Conservation (phyloP, 176 grass and related monocot species). For the Avena insularis region DNA sequence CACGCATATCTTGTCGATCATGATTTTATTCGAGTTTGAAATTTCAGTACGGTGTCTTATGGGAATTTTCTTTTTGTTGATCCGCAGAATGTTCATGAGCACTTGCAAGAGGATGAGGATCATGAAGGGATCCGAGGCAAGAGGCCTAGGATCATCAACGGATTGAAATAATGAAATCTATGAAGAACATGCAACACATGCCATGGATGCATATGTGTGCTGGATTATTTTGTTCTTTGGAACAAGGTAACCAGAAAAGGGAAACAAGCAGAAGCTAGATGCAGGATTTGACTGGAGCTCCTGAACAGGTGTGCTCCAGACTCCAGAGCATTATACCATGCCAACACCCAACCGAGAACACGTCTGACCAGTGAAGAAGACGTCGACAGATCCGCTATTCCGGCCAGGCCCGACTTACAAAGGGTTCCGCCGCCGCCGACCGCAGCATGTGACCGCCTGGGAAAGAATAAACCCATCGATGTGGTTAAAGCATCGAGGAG, state of each 20-base stretch:
- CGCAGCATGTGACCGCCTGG: no score
- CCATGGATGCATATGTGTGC: constrained; percentile 17
- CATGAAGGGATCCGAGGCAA: constrained; percentile 86
- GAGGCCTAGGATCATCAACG: constrained; percentile 57
- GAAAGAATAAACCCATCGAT: no score
- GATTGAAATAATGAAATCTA: not conserved
- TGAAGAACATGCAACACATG: not conserved
- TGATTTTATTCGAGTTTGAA: not conserved
- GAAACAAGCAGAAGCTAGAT: not conserved
- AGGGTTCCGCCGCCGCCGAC: no score
- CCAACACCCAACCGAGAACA: no score
- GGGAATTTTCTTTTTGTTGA: not conserved
- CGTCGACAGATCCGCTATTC: no score
- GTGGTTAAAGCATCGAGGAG: no score
- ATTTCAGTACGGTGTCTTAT: constrained; percentile 18
- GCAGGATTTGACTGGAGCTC: not conserved
- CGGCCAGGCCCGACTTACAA: no score
- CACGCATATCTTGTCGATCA: not conserved
- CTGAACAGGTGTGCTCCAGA: not conserved
- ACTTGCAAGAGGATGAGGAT: constrained; percentile 96
- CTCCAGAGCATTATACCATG: no score
- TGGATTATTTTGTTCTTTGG: constrained; percentile 53
- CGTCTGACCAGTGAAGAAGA: no score
- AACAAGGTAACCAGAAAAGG: not conserved
- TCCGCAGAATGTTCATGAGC: constrained; percentile 80